Base-by-base conservation (phyloP, 2,329 filamentous ascomycete genomes). In the Sordariomycetes sp. region DNA sequence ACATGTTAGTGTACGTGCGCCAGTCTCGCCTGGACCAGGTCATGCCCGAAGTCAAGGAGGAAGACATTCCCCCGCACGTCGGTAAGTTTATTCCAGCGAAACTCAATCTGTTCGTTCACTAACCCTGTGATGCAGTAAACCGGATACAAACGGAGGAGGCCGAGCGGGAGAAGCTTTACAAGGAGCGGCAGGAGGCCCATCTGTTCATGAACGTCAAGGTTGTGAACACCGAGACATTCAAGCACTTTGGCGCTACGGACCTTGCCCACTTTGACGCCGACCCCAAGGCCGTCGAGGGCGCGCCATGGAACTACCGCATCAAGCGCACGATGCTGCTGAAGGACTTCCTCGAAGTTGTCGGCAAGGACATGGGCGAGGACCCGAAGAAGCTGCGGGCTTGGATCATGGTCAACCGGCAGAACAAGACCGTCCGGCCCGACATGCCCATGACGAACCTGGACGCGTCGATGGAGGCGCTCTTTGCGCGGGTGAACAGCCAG, bases 371-470 rank as follows among this genome's bases (percentile, higher is more conserved):
- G 54, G 78, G 76, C 0, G 70, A 87, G 54, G 84, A 91, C 52
- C 76, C 86, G 0, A 82, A 83, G 58, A 80, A 82, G 60, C 72
- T 97, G 25, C 83, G 94, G 24, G 80, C 96, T 20, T 99, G 94
- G 95, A 83, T 90, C 57, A 96, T 99, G 91, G 94, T 99, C 1
- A 97, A 96, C 67, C 86, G 94, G 12, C 94, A 99, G 69, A 99
- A 99, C 68, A 96, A 96, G 71, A 99, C 94, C 0, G 86, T 90
- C 42, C 84, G 94, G 20, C 94, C 95, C 0, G 94, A 99, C 67
- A 85, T 89, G 59, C 89, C 90, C 0, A 84, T 99, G 54, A 81
- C 82, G 67, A 90, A 95, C 65, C 73, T 83, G 1, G 79, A 85
- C 5, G 86, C 89, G 68, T 91, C 85, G 0, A 75, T 94, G 15